Conservation (phyloP, 2,329 filamentous ascomycete species). For the Lecanoromycetidae sp. region DNA sequence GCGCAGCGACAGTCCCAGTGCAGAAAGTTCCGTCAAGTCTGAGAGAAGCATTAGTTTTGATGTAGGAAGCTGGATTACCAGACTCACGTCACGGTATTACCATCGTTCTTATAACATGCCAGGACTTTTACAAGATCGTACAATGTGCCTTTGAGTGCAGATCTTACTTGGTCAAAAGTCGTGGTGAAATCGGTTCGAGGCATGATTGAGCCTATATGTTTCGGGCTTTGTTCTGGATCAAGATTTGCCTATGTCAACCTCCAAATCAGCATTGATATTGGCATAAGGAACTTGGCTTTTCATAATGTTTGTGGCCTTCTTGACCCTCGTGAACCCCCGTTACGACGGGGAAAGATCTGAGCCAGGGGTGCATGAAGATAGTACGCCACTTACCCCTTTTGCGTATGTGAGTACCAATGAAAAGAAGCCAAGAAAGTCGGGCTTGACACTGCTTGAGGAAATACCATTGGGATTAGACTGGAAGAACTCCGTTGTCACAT, state of each 20-base stretch:
- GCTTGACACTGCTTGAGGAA: slow-evolving; percentile 12
- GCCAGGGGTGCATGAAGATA: too few relatives aligned
- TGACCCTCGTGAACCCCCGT: too few relatives aligned
- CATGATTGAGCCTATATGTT: slow-evolving; percentile 17
- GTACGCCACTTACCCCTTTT: slow-evolving; percentile 13
- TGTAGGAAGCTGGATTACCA: not conserved
- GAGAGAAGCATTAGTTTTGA: slow-evolving; percentile 12
- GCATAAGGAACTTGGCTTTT: too few relatives aligned
- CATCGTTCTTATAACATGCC: slow-evolving; percentile 18
- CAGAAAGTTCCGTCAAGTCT: slow-evolving; percentile 19
- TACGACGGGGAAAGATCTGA: too few relatives aligned
- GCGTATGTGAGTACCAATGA: slow-evolving; percentile 19
- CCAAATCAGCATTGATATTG: too few relatives aligned
- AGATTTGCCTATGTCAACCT: too few relatives aligned
- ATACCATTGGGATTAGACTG: slow-evolving; percentile 14
- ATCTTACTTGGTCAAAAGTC: slow-evolving; percentile 16
- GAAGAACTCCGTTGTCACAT: slow-evolving; percentile 15
- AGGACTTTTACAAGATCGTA: slow-evolving; percentile 18
- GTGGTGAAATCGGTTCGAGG: slow-evolving; percentile 20
- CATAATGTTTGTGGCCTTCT: too few relatives aligned
- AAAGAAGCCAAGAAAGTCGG: slow-evolving; percentile 20
- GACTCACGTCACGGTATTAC: slow-evolving; percentile 6
- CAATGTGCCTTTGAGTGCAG: slow-evolving; percentile 10
- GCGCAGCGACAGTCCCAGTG: slow-evolving; percentile 12
- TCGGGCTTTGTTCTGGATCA: slow-evolving; percentile 13